Base-by-base conservation (phyloP, 768 basidiomycete genomes). In the Gelatoporia subvermispora region DNA sequence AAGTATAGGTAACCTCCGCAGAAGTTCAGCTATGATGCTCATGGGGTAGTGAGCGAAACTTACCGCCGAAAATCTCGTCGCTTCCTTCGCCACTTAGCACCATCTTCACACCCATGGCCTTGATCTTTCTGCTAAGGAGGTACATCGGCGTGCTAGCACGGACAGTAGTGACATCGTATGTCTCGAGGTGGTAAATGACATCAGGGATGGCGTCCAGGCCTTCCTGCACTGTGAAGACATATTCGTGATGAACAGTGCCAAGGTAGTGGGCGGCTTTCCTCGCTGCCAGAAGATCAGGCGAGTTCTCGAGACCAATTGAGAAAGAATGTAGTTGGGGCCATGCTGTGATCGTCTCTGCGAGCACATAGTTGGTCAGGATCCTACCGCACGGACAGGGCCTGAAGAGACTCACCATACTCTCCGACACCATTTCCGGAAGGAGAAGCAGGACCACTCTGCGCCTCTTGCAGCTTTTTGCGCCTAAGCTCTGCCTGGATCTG, bases 51-150 rank as follows among this genome's bases (percentile, higher is more conserved):
- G 36, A 36, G 24, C 34, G 40, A 25, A 3, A 60, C 58, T 56
- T 63, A 89, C 93, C 94, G 72, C 95, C 95, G 34, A 97, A 81
- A 52, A 98, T 93, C 69, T 99, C 96, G 59, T 99, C 96, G 53
- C 89, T 92, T 35, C 96, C 96, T 69, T 99, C 96, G 16, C 96
- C 96, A 55, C 88, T 91, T 31, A 98, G 76, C 15, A 99, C 96
- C 96, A 99, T 99, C 73, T 99, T 99, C 45, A 99, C 96, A 49
- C 96, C 96, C 90, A 93, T 97, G 3, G 96, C 95, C 72, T 98
- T 99, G 73, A 99, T 94, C 72, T 99, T 98, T 42, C 96, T 80
- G 64, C 88, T 92, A 51, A 99, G 81, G 23, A 99, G 83, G 69
- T 98, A 98, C 96, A 99, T 99, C 2, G 96, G 96, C 3, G 94